phyloP scores from a whole-genome alignment of 73 alveolate species.

The Tetrahymena elliotti region DNA sequence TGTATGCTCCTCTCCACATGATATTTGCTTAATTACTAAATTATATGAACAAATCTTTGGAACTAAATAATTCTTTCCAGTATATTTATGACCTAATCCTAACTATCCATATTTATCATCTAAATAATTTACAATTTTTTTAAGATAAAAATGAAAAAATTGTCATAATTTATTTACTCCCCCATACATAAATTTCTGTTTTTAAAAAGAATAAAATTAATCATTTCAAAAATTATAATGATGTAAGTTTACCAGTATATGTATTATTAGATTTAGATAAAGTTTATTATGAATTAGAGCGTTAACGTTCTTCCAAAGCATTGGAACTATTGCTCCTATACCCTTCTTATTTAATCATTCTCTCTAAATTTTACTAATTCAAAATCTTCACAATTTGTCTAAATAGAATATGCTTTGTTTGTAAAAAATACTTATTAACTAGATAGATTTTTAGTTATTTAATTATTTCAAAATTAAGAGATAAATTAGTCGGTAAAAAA shows the following conservation, averaged over 20 bases:
- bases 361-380: not conserved
- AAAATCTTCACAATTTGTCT: not conserved
- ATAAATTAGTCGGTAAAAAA: not conserved
- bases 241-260: not conserved
- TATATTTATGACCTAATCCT: constrained; percentile 24
- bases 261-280: not conserved
- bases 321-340: not conserved
- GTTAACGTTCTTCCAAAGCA: not conserved
- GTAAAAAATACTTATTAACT: not conserved
- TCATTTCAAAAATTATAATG: not conserved
- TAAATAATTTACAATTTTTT: not conserved
- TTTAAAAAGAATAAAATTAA: not conserved
- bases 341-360: not conserved
- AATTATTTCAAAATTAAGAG: not conserved
- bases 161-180: not conserved
- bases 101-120: constrained; percentile 27
- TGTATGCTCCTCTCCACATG: constrained; percentile 66
- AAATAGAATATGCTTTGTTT: not conserved
- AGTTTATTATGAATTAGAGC: not conserved
- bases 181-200: not conserved
- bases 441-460: not conserved
- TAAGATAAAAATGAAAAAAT: not conserved
- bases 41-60: constrained; percentile 52
- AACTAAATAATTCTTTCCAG: constrained; percentile 19
- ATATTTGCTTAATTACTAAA: constrained; percentile 35